phyloP scores from a whole-genome alignment of 352 stramenopile genomes.

The Pythium sp. region DNA sequence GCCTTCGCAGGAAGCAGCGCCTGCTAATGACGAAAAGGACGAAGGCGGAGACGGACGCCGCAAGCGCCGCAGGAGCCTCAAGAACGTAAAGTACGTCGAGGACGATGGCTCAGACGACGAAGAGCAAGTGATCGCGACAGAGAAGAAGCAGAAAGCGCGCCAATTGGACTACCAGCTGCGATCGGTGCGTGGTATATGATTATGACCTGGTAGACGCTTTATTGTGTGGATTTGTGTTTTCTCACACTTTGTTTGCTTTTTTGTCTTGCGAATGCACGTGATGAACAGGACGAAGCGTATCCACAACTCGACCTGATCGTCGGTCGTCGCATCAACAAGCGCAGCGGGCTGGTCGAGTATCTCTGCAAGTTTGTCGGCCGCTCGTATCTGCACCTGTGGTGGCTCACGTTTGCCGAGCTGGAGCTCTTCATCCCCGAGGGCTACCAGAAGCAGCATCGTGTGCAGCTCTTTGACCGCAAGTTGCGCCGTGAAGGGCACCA shows the following conservation, averaged over 20 bases:
- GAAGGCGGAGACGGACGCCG: conserved; percentile 22
- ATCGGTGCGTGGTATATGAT: conserved; percentile 24
- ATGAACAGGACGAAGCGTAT: conserved; percentile 54
- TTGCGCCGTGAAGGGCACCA: conserved; percentile 78
- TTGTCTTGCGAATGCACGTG: conserved; percentile 12
- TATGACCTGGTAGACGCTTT: not conserved
- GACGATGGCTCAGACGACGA: conserved; percentile 74
- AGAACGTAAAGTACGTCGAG: conserved; percentile 76
- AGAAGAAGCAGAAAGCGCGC: conserved; percentile 72
- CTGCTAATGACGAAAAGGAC: not conserved
- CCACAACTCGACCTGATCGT: conserved; percentile 81
- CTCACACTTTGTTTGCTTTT: not conserved
- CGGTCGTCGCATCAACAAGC: conserved; percentile 75
- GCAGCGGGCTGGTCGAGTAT: conserved; percentile 72
- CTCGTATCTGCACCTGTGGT: conserved; percentile 87
- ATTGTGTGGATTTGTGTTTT: not conserved
- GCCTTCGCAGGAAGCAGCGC: conserved; percentile 2
- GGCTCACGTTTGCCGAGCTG: conserved; percentile 86
- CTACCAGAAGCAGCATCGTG: conserved; percentile 83
- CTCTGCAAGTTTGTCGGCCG: conserved; percentile 86
- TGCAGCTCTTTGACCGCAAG: conserved; percentile 85
- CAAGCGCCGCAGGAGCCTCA: conserved; percentile 40
- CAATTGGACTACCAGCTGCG: conserved; percentile 75
- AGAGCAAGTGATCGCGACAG: conserved; percentile 32
- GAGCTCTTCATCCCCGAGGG: conserved; percentile 82